Percentiles rank a stretch among this genome's conserved stretches.
phyloP scores from a whole-genome alignment of 1,284 basidiomycete genomes.

The Phlebopus sp. region DNA sequence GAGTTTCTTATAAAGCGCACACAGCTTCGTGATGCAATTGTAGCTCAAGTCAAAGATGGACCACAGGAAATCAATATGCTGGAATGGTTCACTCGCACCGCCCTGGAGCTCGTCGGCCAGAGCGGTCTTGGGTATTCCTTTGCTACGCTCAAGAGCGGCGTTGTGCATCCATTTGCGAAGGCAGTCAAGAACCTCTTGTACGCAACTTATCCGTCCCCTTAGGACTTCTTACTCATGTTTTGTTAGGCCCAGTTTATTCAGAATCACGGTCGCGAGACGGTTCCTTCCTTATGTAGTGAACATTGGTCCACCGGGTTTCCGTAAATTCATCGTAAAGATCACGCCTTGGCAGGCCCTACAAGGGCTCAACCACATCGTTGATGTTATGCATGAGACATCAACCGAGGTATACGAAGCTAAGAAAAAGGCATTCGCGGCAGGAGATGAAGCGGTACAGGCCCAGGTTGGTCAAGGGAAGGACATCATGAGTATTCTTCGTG shows the following conservation, averaged over 20 bases:
- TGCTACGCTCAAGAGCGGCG: conserved; percentile 36
- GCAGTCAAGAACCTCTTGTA: conserved; percentile 46
- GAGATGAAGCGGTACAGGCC: conserved; percentile 2
- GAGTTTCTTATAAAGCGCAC: background rate
- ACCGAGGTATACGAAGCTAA: conserved; percentile 36
- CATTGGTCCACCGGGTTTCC: conserved; percentile 37
- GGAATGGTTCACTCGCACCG: conserved; percentile 45
- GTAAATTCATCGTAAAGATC: conserved; percentile 41
- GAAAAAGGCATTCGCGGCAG: conserved; percentile 20
- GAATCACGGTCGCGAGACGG: conserved; percentile 36
- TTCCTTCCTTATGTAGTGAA: conserved; percentile 41
- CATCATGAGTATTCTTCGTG: conserved; percentile 29
- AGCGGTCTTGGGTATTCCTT: conserved; percentile 48
- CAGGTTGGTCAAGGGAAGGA: conserved; percentile 33
- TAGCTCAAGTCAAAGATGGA: conserved; percentile 4
- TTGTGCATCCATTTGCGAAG: conserved; percentile 35
- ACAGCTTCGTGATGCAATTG: conserved; percentile 8
- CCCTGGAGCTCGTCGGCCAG: conserved; percentile 47
- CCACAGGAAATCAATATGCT: conserved; percentile 40
- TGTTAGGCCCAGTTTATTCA: conserved; percentile 8
- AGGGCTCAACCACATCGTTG: conserved; percentile 42
- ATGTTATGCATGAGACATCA: conserved; percentile 44
- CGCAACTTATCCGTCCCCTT: too few relatives aligned
- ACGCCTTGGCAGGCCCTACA: conserved; percentile 38
- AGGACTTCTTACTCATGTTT: background rate